Evolutionary conservation across 2,329 filamentous ascomycete species (phyloP).

Genomic region (Sporothrix humicola): DNA sequence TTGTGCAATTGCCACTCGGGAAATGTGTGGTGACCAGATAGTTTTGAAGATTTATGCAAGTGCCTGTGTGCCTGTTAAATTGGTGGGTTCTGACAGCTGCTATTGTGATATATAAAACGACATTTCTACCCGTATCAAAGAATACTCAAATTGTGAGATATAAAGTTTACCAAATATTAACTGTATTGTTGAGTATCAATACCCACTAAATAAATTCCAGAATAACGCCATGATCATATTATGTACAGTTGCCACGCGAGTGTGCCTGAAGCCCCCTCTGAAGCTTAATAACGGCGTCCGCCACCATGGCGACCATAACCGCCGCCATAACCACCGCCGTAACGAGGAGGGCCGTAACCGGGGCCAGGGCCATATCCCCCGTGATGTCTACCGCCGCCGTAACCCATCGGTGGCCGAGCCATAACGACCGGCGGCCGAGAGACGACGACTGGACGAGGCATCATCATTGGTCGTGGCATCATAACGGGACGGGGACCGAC

Average conservation of each 20-base stretch:
- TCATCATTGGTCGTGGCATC: slow-evolving; percentile 11
- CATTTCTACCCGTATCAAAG: neutral
- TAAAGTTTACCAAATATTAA: neutral
- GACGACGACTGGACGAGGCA: slow-evolving; percentile 18
- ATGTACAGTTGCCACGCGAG: neutral
- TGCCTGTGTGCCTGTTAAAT: no score
- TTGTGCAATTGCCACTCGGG: neutral
- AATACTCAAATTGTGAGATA: no score
- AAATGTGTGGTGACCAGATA: no score
- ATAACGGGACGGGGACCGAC: slow-evolving; percentile 26
- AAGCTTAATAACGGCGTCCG: neutral
- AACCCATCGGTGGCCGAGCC: slow-evolving; percentile 9
- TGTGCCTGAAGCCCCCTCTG: no score
- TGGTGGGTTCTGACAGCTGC: neutral
- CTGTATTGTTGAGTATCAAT: neutral
- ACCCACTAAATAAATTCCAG: neutral
- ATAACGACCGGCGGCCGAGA: neutral
- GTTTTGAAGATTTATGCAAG: no score
- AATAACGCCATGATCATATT: neutral
- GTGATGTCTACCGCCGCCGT: slow-evolving; percentile 4
- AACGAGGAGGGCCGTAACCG: neutral
- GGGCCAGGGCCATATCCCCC: neutral
- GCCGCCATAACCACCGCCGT: neutral
- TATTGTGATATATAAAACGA: neutral
- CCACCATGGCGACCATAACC: slow-evolving; percentile 13